Evolutionary conservation across 208 protist species (phyloP), one percentile per base, ranked within the genome.

Genomic region (Acanthamoeba sp.): DNA sequence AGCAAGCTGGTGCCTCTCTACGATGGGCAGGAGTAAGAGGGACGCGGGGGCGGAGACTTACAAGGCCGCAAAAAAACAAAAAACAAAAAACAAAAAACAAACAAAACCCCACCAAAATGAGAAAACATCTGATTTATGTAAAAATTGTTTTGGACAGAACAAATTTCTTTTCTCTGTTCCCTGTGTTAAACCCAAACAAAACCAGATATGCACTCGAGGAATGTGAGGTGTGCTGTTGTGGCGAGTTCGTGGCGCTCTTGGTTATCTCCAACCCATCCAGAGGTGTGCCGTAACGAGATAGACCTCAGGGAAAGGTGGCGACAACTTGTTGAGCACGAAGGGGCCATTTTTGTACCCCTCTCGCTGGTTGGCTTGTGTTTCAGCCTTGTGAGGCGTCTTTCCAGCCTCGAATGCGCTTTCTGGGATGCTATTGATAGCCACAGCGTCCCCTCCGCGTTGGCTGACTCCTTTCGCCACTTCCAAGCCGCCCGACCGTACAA

Each of bases 1-100:
- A 29, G 76, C 76, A 82, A 34, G 27, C 76, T 85, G 14, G 22
- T 85, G 3, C 76, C 76, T 12, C 76, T 85, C 18, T 50, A 85
- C 48, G 76, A 57, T 1, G 76, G 42, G 16, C 42, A 85, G 20
- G 36, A 52, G 20, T 34, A 50, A 22, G 40, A 82, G 73, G 22
- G 52, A 48, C 3, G 45, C 45, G 45, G 45, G 10, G 45, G 45
- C 45, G 10, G 45, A 10, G 45, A 14, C 45, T 50, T 6, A 55
- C 16, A 55, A 55, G 48, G 48, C 48, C 48, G n/a, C 45, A 48
- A 48, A 10, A 48, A 48, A 48, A 48, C 6, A 48, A 48, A 10
- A 48, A 48, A 48, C 6, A 48, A 10, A 48, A 14, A 10, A 10
- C 3, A 10, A 10, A 10, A 10, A 48, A 10, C 45, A 48, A 48